Conservation (phyloP, 495 filamentous ascomycete genomes). For the Aspergillus steynii region DNA sequence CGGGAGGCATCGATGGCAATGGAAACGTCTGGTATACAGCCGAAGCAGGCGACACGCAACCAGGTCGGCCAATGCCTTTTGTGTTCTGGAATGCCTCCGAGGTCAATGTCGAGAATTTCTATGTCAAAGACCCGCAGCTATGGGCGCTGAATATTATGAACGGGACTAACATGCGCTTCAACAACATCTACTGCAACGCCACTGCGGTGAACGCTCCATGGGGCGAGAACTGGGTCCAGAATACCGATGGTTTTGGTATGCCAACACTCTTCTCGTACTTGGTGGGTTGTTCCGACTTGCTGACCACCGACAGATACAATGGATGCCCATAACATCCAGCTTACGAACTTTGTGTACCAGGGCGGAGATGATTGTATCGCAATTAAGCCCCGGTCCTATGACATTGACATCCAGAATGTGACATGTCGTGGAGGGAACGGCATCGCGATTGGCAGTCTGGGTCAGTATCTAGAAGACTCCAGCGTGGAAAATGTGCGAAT, state of each 20-base stretch:
- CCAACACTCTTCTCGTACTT: conserved; percentile 4
- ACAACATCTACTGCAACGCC: conserved; percentile 37
- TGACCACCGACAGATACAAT: too few species aligned
- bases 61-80: conserved; percentile 57
- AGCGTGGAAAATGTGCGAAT: conserved; percentile 48
- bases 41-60: too few species aligned
- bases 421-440: too few species aligned
- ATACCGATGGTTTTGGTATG: conserved; percentile 56
- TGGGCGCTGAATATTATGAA: conserved; percentile 62
- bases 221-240: conserved; percentile 58
- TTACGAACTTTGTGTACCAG: too few species aligned
- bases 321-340: too few species aligned
- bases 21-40: too few species aligned
- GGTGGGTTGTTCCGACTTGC: too few species aligned
- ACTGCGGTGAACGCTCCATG: conserved; percentile 12
- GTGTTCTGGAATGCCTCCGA: conserved; percentile 61
- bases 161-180: conserved; percentile 54
- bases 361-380: too few species aligned
- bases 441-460: too few species aligned
- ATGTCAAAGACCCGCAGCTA: conserved; percentile 52
- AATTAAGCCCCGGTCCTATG: too few species aligned
- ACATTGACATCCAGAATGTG: too few species aligned
- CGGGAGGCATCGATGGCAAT: too few species aligned
- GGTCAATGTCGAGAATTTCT: conserved; percentile 54
- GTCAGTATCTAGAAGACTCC: conserved; percentile 43